Evolutionary conservation across 2,329 filamentous ascomycete species (phyloP), one percentile per base, ranked within the genome.

Genomic region (Colletotrichum viniferum): DNA sequence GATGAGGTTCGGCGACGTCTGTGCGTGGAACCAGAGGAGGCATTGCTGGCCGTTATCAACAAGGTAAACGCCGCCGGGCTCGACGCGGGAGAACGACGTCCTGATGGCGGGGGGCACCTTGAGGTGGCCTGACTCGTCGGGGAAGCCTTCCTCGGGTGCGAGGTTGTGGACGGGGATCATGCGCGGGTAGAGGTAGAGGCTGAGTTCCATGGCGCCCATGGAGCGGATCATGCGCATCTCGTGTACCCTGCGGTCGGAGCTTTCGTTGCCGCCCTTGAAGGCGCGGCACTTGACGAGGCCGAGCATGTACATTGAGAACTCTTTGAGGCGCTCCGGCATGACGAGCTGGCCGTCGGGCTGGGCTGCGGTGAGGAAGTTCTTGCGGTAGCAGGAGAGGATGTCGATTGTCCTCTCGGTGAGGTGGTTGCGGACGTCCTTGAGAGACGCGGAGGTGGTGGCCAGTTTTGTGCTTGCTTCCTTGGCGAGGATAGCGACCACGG

Each of bases 261-360:
- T 94, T 84, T 99, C 97, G 78, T 94, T 93, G 73, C 96, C 96
- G 67, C 95, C 94, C 87, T 98, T 98, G 87, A 98, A 96, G 4
- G 96, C 96, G 73, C 97, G 92, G 72, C 92, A 96, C 85, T 99
- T 99, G 82, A 98, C 87, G 77, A 98, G 87, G 63, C 94, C 94
- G 12, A 99, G 92, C 85, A 97, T 95, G 84, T 97, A 98, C 96
- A 99, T 98, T 81, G 94, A 93, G 80, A 98, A 96, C 83, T 99
- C 97, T 83, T 98, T 98, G 34, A 99, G 90, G 78, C 96, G 95
- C 85, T 99, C 97, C 0, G 97, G 97, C 85, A 99, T 92, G 34
- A 99, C 96, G 34, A 99, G 91, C 84, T 99, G 96, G 7, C 96
- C 95, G 3, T 96, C 95, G 10, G 97, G 96, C 81, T 98, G 95